Percentiles rank a stretch among this genome's conserved stretches.
Conservation (phyloP, 495 filamentous ascomycete genomes). For the Entonaema liquescens region DNA sequence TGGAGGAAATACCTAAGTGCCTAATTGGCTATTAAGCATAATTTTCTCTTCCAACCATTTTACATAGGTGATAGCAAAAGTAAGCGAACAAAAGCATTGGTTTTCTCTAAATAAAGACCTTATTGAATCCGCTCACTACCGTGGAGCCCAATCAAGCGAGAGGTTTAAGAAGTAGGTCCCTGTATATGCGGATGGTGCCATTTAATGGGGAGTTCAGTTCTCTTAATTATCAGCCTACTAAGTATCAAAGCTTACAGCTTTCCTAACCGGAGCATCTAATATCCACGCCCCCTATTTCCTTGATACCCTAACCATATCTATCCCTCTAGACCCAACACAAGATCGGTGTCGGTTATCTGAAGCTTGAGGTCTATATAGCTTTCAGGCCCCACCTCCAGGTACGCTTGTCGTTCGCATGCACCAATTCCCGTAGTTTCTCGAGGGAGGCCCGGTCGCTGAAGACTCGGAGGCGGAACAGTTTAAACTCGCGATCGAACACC, state of each 20-base stretch:
- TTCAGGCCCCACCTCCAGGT: not conserved
- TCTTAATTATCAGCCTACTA: no score
- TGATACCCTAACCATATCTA: no score
- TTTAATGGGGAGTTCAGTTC: not conserved
- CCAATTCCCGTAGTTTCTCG: not conserved
- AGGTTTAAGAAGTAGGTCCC: not conserved
- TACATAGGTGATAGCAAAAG: not conserved
- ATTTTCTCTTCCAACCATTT: not conserved
- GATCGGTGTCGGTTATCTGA: no score
- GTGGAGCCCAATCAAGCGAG: not conserved
- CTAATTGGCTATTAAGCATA: not conserved
- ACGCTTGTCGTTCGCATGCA: not conserved
- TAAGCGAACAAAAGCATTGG: not conserved
- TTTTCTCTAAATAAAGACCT: not conserved
- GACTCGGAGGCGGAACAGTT: not conserved
- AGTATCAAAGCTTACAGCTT: no score
- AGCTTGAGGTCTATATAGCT: no score
- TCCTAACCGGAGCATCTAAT: not conserved
- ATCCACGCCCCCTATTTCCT: not conserved
- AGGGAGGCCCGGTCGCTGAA: not conserved
- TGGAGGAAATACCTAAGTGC: not conserved
- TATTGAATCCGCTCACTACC: not conserved
- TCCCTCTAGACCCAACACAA: no score
- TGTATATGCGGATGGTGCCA: not conserved
- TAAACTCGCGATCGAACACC: no score